phyloP scores from a whole-genome alignment of 2,329 filamentous ascomycete species.

The Clonostachys solani region DNA sequence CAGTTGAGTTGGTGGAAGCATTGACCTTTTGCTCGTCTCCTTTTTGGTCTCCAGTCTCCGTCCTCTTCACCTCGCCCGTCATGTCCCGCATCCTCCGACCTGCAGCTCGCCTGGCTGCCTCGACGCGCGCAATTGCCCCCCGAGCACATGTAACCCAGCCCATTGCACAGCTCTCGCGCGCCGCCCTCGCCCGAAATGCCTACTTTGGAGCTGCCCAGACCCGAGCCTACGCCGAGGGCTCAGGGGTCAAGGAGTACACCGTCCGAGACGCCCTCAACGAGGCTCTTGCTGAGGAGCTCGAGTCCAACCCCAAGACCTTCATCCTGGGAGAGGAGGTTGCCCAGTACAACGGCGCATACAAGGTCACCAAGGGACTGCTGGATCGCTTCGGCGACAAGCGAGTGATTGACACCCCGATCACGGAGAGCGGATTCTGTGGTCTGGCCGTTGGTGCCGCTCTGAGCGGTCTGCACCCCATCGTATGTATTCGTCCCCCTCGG shows the following conservation, averaged over 20 bases:
- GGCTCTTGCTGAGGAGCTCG: conserved; percentile 95
- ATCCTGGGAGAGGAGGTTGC: conserved; percentile 96
- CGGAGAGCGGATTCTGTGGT: conserved; percentile 92
- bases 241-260: conserved; percentile 83
- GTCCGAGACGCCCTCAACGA: conserved; percentile 97
- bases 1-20: too few relatives aligned
- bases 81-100: conserved; percentile 51
- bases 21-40: too few relatives aligned
- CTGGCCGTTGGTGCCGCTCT: conserved; percentile 92
- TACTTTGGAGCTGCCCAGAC: conserved; percentile 28
- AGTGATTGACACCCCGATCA: conserved; percentile 98
- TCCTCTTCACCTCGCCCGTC: too few relatives aligned
- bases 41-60: too few relatives aligned
- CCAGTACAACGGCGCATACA: conserved; percentile 99
- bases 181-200: conserved; percentile 28
- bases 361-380: conserved; percentile 95
- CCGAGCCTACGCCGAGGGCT: conserved; percentile 49
- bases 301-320: conserved; percentile 91
- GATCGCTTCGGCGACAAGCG: conserved; percentile 97
- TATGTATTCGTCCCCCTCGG: conserved; percentile 43
- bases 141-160: conserved; percentile 25
- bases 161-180: conserved; percentile 28
- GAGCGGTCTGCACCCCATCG: conserved; percentile 88
- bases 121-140: conserved; percentile 29
- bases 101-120: conserved; percentile 41